A percentile compares a stretch with the other conserved stretches of the same genome.
Evolutionary conservation across 2,329 filamentous ascomycete species (phyloP).

Genomic region (Microthyrium microscopicum): DNA sequence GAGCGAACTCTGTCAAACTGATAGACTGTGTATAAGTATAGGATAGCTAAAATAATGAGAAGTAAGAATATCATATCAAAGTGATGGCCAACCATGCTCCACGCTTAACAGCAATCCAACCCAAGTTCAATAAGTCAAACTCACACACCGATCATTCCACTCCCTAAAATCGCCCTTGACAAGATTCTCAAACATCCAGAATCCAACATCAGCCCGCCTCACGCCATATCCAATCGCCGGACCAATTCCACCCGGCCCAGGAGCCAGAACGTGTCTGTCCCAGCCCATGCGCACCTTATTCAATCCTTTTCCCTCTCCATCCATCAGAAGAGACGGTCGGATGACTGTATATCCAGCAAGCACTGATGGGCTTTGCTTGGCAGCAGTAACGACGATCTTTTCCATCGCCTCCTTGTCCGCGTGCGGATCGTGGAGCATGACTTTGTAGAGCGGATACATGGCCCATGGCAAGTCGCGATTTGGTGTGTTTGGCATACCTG

Average conservation of each 20-base stretch:
- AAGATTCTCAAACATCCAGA: slow-evolving; percentile 22
- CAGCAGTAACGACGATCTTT: slow-evolving; percentile 14
- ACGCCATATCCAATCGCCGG: slow-evolving; percentile 23
- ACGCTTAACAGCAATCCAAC: too few relatives aligned
- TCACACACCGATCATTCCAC: slow-evolving; percentile 18
- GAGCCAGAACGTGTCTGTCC: slow-evolving; percentile 12
- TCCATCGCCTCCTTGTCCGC: slow-evolving; percentile 24
- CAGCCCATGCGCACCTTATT: slow-evolving; percentile 18
- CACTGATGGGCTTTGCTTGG: slow-evolving; percentile 10
- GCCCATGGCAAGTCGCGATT: slow-evolving; percentile 21
- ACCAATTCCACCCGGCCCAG: slow-evolving; percentile 12
- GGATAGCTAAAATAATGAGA: too few relatives aligned
- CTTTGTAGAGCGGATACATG: slow-evolving; percentile 20
- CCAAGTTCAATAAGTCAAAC: slow-evolving; percentile 17
- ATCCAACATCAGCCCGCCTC: slow-evolving; percentile 22
- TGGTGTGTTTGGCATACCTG: slow-evolving; percentile 21
- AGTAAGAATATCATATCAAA: too few relatives aligned
- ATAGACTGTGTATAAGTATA: too few relatives aligned
- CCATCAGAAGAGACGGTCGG: slow-evolving; percentile 21
- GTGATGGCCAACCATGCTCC: too few relatives aligned
- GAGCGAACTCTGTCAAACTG: too few relatives aligned
- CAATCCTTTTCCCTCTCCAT: slow-evolving; percentile 15
- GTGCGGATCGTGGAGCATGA: slow-evolving; percentile 19
- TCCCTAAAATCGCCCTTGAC: slow-evolving; percentile 13
- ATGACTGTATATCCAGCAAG: slow-evolving; percentile 19